These are phyloP conservation scores for Ganoderma meredithae DNA, from an alignment of 1,284 basidiomycete genomes.

Conservation along the genomic window DNA sequence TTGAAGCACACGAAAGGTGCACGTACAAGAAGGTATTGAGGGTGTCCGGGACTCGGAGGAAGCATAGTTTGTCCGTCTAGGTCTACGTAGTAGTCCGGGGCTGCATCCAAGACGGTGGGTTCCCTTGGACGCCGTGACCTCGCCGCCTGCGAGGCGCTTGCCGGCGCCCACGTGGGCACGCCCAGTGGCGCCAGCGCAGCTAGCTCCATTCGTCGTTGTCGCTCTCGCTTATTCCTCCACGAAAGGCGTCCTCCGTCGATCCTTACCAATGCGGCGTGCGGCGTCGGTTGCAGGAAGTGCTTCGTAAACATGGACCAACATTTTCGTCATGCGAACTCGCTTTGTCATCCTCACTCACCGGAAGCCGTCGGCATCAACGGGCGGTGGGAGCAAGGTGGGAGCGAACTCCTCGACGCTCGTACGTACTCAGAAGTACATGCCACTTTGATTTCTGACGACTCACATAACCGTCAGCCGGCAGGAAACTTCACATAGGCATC, in stretches of 20 bases:
- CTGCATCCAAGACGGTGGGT: neutral
- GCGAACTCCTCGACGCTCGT: neutral
- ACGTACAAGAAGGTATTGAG: conserved; percentile 3
- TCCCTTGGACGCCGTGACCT: neutral
- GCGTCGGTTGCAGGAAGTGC: neutral
- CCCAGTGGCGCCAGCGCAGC: neutral
- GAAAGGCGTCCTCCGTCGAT: neutral
- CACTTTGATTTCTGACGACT: neutral
- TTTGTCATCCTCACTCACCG: neutral
- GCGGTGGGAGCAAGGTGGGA: no score
- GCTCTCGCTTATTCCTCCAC: neutral
- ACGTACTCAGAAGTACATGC: neutral
- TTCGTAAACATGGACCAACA: conserved; percentile 1
- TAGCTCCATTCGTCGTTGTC: neutral
- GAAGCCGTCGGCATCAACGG: neutral
- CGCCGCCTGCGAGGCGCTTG: conserved; percentile 2
- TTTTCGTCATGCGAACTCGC: neutral
- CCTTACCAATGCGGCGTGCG: neutral
- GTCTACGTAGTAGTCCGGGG: neutral
- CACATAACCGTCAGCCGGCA: neutral
- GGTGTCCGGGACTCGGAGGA: neutral
- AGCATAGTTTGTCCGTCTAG: neutral
- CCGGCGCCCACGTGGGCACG: conserved; percentile 6
- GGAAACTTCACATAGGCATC: neutral
- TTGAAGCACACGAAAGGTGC: no score